phyloP scores from a whole-genome alignment of 768 basidiomycete genomes.

The Leccinum rimulosum region DNA sequence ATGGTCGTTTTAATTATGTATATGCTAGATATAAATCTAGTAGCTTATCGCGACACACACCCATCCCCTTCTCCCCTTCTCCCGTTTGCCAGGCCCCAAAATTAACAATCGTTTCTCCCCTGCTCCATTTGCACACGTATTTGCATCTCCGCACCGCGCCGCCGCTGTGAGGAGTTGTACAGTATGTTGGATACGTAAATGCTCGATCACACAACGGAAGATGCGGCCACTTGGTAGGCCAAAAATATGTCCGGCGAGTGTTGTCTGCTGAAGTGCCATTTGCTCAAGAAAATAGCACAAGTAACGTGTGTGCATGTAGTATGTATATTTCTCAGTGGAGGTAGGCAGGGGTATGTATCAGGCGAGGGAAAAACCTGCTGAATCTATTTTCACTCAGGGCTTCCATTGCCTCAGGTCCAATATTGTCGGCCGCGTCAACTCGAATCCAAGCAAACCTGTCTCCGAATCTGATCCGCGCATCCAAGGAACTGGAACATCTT shows the following conservation, averaged over 20 bases:
- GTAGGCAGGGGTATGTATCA: too few relatives aligned
- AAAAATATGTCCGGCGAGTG: constrained; percentile 39
- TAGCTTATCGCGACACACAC: constrained; percentile 17
- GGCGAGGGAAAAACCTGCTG: too few relatives aligned
- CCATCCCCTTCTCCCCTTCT: background rate
- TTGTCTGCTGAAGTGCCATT: constrained; percentile 44
- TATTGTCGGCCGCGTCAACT: too few relatives aligned
- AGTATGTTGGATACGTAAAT: too few relatives aligned
- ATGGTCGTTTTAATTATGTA: constrained; percentile 5
- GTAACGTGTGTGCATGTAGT: constrained; percentile 16
- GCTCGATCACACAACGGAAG: too few relatives aligned
- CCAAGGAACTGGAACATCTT: background rate
- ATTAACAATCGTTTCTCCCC: background rate
- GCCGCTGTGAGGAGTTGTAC: too few relatives aligned
- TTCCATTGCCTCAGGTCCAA: too few relatives aligned
- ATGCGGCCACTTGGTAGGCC: too few relatives aligned
- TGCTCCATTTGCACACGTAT: background rate
- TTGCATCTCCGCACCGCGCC: background rate
- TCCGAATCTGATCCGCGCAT: background rate
- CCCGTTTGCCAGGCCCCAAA: background rate
- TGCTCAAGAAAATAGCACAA: constrained; percentile 76
- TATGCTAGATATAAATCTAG: constrained; percentile 8
- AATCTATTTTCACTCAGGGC: too few relatives aligned
- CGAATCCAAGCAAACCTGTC: background rate
- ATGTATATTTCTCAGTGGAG: too few relatives aligned